Evolutionary conservation across 2,329 filamentous ascomycete genomes (phyloP), one percentile per base, ranked within the genome.

Genomic region (Beauveria sp.): DNA sequence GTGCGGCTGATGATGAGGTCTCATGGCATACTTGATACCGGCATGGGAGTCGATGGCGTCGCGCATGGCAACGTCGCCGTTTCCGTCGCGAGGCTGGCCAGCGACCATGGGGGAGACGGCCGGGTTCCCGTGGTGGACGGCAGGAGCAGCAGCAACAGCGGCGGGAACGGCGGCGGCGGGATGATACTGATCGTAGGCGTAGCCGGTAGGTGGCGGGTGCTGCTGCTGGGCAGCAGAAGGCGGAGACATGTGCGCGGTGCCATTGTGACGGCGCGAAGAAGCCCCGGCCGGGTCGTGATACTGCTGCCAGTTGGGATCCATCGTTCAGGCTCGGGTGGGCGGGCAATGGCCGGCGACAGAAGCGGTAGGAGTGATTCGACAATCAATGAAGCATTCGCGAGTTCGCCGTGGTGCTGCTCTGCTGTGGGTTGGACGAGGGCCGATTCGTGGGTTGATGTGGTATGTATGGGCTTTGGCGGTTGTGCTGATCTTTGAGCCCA

Each of bases 61-160:
- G 75, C 95, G 90, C 93, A 97, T 97, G 64, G 88, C 80, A 63
- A 91, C 82, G 76, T 93, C 89, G 69, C 87, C 85, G 72, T 89
- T 90, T 66, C 84, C 84, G 76, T 91, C 88, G 78, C 88, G 87
- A 69, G 82, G 74, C 69, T 86, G 83, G 18, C 24, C 62, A 38
- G 52, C 45, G 45, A 40, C 65, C 70, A 84, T 78, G 65, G 86
- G 81, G 62, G 87, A 87, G 45, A 81, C 79, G 64, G 80, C 79
- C 70, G 86, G 78, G 69, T 83, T 62, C n/a, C 53, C 60, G 48
- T 58, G 60, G 18, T 58, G 60, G 40, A 58, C 54, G 40, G 60
- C 52, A 58, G 60, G 60, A 40, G 53, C 74, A 78, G 77, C 64
- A 76, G 72, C 66, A 69, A 76, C 66, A 73, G 73, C 66, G 70